These are phyloP conservation scores for Suillus plorans DNA, from an alignment of 768 basidiomycete genomes.

Conservation along the genomic window DNA sequence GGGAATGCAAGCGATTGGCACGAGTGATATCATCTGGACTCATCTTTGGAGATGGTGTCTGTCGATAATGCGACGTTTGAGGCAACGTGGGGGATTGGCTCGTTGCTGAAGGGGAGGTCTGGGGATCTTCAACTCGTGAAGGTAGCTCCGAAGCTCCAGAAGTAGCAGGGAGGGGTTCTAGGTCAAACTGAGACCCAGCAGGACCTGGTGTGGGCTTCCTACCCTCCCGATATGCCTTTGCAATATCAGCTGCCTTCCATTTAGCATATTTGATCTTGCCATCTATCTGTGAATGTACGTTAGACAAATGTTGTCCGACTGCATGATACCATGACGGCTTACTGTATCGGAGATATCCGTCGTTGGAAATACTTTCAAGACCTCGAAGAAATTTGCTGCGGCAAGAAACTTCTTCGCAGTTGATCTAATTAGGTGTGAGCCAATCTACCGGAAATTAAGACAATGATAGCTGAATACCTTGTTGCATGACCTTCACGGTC, in stretches of 20 bases:
- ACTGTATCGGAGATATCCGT: constrained; percentile 58
- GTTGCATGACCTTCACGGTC: constrained; percentile 78
- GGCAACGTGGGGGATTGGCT: constrained; percentile 23
- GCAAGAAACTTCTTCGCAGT: constrained; percentile 96
- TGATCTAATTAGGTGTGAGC: constrained; percentile 44
- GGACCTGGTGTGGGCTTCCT: constrained; percentile 80
- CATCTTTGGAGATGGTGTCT: constrained; percentile 32
- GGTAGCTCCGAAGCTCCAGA: constrained; percentile 14
- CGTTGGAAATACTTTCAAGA: constrained; percentile 75
- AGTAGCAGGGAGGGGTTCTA: constrained; percentile 15
- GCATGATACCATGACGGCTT: constrained; percentile 17
- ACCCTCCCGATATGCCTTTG: constrained; percentile 94
- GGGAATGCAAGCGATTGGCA: constrained; percentile 27
- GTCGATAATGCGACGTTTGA: constrained; percentile 21
- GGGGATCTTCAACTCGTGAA: constrained; percentile 25
- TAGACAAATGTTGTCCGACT: constrained; percentile 4
- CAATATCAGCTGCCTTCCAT: constrained; percentile 97
- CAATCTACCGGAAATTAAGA: background rate
- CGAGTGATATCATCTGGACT: constrained; percentile 28
- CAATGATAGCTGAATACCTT: constrained; percentile 46
- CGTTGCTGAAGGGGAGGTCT: constrained; percentile 22
- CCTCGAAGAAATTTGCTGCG: constrained; percentile 91
- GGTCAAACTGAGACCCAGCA: constrained; percentile 43
- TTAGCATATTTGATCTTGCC: constrained; percentile 93
- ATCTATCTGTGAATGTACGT: constrained; percentile 52